Percentiles rank a stretch among this genome's conserved stretches.
Evolutionary conservation across 202 grass and related monocot genomes (phyloP).

Genomic region (Brachypodium distachyon): DNA sequence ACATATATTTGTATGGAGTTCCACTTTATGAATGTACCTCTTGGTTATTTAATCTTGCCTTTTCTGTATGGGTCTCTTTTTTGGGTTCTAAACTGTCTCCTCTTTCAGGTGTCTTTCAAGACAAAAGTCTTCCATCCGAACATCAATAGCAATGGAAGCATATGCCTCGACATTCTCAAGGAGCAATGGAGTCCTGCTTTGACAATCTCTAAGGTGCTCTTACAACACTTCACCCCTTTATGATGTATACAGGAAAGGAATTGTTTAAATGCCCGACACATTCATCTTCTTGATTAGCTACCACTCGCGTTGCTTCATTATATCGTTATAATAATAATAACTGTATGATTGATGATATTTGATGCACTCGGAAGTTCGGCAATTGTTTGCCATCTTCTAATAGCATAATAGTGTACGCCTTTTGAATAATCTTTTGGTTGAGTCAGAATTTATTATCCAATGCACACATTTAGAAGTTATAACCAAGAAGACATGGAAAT

Average conservation of each 20-base stretch:
- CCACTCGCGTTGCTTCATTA: not conserved
- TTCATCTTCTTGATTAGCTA: not conserved
- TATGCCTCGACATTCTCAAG: conserved; percentile 88
- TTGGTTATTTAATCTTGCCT: too few relatives aligned
- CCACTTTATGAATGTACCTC: not conserved
- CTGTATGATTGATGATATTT: not conserved
- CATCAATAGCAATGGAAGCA: conserved; percentile 90
- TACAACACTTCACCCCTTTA: not conserved
- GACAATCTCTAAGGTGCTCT: conserved; percentile 76
- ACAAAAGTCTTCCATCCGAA: conserved; percentile 86
- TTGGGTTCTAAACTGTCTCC: not conserved
- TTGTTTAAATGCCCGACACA: not conserved
- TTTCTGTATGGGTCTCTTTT: not conserved
- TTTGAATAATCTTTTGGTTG: not conserved
- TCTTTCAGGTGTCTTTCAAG: conserved; percentile 70
- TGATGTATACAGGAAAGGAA: not conserved
- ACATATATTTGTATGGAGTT: not conserved
- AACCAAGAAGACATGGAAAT: not conserved
- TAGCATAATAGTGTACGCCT: not conserved
- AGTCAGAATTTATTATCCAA: not conserved
- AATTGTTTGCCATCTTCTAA: not conserved
- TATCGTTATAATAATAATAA: not conserved
- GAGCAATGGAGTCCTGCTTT: conserved; percentile 94
- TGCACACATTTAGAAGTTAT: not conserved
- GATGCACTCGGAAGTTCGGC: not conserved